These are phyloP conservation scores for Populus euphratica DNA, from an alignment of 345 rosid genomes.

Conservation along the genomic window DNA sequence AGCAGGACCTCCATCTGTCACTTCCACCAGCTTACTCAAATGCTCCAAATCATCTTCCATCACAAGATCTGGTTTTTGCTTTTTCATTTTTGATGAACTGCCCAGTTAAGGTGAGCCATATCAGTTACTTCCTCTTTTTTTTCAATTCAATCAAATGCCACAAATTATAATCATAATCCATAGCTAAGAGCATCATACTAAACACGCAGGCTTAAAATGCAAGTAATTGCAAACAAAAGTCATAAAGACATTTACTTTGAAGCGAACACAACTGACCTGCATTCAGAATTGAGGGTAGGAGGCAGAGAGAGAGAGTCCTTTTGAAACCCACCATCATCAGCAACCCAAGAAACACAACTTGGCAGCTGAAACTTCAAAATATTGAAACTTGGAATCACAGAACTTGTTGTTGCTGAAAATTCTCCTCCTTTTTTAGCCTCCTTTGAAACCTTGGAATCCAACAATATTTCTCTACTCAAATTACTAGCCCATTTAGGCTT, in stretches of 20 bases:
- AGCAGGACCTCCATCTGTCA: slow-evolving; percentile 83
- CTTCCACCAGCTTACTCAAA: slow-evolving; percentile 71
- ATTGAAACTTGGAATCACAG: slow-evolving; percentile 33
- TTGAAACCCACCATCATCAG: slow-evolving; percentile 28
- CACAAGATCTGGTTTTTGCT: slow-evolving; percentile 41
- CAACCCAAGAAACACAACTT: slow-evolving; percentile 40
- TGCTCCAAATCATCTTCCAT: slow-evolving; percentile 61
- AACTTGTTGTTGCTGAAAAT: slow-evolving; percentile 13
- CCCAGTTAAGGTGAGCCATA: neutral
- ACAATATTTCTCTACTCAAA: slow-evolving; percentile 38
- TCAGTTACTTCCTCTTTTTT: no score
- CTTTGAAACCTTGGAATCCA: slow-evolving; percentile 26
- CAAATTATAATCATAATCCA: neutral
- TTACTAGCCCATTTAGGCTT: slow-evolving; percentile 77
- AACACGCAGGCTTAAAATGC: neutral
- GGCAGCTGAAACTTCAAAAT: slow-evolving; percentile 53
- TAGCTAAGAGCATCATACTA: neutral
- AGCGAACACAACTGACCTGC: slow-evolving; percentile 44
- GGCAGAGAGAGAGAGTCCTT: slow-evolving; percentile 23
- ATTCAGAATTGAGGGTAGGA: slow-evolving; percentile 23
- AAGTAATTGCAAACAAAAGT: neutral
- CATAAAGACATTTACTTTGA: neutral
- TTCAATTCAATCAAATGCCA: neutral
- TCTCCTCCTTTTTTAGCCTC: slow-evolving; percentile 1
- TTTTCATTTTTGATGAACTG: slow-evolving; percentile 40